Base-by-base conservation (phyloP, 768 basidiomycete species). In the Macrolepiota albuminosa region DNA sequence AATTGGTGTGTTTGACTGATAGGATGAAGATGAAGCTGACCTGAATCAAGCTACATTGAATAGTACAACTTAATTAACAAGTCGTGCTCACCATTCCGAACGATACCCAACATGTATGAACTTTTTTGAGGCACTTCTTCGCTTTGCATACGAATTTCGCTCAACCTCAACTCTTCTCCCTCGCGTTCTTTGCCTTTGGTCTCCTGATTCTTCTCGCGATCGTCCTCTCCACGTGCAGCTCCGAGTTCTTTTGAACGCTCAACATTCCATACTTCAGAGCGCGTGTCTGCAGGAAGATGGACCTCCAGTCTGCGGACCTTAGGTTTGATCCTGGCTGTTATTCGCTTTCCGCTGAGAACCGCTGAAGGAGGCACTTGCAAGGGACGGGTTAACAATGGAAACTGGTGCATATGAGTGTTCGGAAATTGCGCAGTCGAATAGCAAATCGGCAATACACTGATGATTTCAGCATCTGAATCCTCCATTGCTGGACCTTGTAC, bases 341-440 rank as follows among this genome's bases (percentile, higher is more conserved):
- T 89, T 26, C 83, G 81, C 72, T 93, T 93, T 7, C 93, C 92
- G 66, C 84, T 87, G 37, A 80, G 68, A 42, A 74, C 69, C 7
- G 92, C 89, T 2, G 89, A 88, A 34, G 92, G 91, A 6, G 92
- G 91, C 4, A 80, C 81, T 72, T 88, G 88, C 2, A 94, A 76
- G 10, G 90, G 85, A 31, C 89, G 81, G 9, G 80, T 84, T 2
- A 91, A 76, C 8, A 94, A 80, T 6, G 93, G 92, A 66, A 86
- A 93, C 64, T 94, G 92, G 65, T 93, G 90, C 4, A 93, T 71
- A 40, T 93, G 89, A 42, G 94, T 70, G 67, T 86, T 80, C 2
- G 87, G 82, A 37, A 75, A 69, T 24, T 88, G 81, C 16, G 73
- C 71, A 68, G 87, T 83, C 43, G 89, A 87, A 64, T 81, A 84